Percentiles rank a stretch among this genome's conserved stretches.
phyloP scores from a whole-genome alignment of 106 monocot species.

The Phalaenopsis equestris region DNA sequence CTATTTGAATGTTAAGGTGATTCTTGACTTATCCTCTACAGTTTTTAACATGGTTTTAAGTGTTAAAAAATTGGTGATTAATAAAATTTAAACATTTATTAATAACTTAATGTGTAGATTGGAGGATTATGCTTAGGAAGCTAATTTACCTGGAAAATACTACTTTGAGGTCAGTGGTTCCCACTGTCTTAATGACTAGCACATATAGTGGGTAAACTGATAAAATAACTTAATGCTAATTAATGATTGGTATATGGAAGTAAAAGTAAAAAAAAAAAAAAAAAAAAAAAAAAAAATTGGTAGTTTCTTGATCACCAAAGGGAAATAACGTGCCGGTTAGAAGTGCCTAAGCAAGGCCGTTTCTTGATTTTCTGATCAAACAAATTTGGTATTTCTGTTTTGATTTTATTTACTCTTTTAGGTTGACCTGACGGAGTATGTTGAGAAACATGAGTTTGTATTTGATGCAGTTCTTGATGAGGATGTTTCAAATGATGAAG shows the following conservation, averaged over 20 bases:
- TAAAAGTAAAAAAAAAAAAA: neutral
- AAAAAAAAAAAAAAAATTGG: neutral
- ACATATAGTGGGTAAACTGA: no score
- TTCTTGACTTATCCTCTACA: neutral
- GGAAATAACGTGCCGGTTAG: neutral
- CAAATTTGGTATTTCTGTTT: neutral
- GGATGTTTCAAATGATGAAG: slow-evolving; percentile 95
- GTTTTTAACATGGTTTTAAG: neutral
- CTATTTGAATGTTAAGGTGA: neutral
- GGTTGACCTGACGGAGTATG: slow-evolving; percentile 93
- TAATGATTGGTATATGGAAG: neutral
- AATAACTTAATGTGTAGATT: no score
- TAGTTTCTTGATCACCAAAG: neutral
- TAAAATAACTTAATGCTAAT: no score
- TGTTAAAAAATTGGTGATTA: neutral
- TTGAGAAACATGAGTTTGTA: slow-evolving; percentile 96
- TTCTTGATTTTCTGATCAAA: neutral
- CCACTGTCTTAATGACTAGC: no score
- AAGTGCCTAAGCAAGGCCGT: neutral
- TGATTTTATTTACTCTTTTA: slow-evolving; percentile 16
- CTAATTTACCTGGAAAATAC: no score
- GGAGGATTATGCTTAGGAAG: no score
- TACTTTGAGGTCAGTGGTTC: no score
- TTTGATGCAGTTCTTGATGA: slow-evolving; percentile 96
- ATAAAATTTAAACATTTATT: neutral